phyloP scores from a whole-genome alignment of 2,329 filamentous ascomycete species.

The Nemania serpens region DNA sequence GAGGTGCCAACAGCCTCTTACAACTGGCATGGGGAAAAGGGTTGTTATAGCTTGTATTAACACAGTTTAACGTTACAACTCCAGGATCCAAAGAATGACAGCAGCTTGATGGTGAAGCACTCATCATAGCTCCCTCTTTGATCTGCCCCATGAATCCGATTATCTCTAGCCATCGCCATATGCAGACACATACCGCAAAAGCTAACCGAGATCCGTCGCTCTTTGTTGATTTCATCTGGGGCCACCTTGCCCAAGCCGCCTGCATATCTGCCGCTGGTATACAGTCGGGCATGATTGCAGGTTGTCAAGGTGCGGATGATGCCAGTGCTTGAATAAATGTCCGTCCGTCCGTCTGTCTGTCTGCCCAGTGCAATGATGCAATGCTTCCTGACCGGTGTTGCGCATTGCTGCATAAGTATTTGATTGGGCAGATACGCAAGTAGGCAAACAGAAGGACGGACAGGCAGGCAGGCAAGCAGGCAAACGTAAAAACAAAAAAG shows the following conservation, averaged over 20 bases:
- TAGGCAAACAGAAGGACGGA: not conserved
- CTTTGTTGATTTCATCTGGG: not conserved
- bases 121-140: not conserved
- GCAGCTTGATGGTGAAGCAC: not conserved
- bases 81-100: not conserved
- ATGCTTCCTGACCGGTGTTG: not conserved
- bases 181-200: not conserved
- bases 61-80: constrained; percentile 7
- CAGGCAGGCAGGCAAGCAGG: not conserved
- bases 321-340: not conserved
- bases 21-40: not conserved
- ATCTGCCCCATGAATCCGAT: not conserved
- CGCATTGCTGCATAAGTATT: not conserved
- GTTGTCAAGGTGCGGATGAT: not conserved
- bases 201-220: not conserved
- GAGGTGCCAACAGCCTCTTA: too few species aligned
- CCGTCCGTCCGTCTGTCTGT: too few species aligned
- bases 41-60: not conserved
- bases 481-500: constrained; percentile 2
- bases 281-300: not conserved
- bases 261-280: not conserved
- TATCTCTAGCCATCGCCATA: not conserved
- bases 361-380: constrained; percentile 3
- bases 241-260: not conserved
- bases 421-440: not conserved